Percentiles rank a stretch among this genome's conserved stretches.
Evolutionary conservation across 2,329 filamentous ascomycete genomes (phyloP).

Genomic region (Nigrospora oryzae): DNA sequence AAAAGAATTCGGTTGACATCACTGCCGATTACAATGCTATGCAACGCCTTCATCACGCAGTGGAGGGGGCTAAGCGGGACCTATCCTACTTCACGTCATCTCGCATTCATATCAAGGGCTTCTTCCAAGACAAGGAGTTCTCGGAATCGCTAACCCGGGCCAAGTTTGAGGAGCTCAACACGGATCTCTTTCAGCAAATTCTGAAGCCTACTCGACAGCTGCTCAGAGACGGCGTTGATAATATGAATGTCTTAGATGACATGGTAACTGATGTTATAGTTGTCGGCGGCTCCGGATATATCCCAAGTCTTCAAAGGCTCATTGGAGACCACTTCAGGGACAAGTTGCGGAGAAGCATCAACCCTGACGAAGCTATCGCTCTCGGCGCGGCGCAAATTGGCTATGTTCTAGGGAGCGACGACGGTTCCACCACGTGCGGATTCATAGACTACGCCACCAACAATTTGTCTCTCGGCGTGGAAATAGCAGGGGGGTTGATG

Average conservation of each 20-base stretch:
- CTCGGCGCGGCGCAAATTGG: slow-evolving; percentile 96
- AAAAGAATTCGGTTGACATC: slow-evolving; percentile 89
- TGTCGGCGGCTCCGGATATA: slow-evolving; percentile 97
- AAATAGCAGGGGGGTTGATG: slow-evolving; percentile 96
- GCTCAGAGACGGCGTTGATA: slow-evolving; percentile 93
- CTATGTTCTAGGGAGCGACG: slow-evolving; percentile 86
- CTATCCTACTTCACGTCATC: slow-evolving; percentile 91
- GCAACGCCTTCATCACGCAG: slow-evolving; percentile 99
- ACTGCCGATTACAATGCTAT: slow-evolving; percentile 94
- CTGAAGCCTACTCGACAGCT: slow-evolving; percentile 98
- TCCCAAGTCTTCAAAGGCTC: slow-evolving; percentile 90
- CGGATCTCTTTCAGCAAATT: slow-evolving; percentile 98
- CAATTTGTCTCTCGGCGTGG: slow-evolving; percentile 91
- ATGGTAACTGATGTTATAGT: slow-evolving; percentile 58
- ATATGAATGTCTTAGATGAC: slow-evolving; percentile 90
- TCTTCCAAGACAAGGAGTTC: slow-evolving; percentile 95
- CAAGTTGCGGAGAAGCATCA: slow-evolving; percentile 98
- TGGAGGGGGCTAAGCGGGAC: slow-evolving; percentile 98
- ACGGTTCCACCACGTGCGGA: no score
- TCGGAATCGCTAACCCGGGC: slow-evolving; percentile 96
- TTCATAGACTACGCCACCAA: no score
- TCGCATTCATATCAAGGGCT: slow-evolving; percentile 92
- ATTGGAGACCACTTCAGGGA: slow-evolving; percentile 92
- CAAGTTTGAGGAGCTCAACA: slow-evolving; percentile 99
- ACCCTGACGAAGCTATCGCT: slow-evolving; percentile 97